phyloP scores from a whole-genome alignment of 1,139 yeast genomes.

The Citeromyces hawaiiensis region DNA sequence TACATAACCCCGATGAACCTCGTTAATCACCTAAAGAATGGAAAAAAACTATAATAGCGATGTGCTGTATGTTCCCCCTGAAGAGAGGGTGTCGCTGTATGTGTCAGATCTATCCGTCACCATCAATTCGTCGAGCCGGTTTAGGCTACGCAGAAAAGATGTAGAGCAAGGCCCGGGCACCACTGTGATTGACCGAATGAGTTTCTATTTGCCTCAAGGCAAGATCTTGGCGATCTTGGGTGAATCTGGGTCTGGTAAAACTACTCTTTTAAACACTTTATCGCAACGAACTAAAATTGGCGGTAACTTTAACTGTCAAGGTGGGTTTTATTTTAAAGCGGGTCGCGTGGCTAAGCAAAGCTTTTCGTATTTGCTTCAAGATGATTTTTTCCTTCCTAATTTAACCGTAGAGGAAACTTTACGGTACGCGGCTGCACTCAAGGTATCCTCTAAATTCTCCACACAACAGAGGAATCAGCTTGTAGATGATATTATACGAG shows the following conservation, averaged over 20 bases:
- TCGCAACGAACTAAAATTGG: conserved; percentile 39
- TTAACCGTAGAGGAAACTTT: conserved; percentile 54
- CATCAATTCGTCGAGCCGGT: background rate
- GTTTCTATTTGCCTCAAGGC: conserved; percentile 34
- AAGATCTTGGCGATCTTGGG: conserved; percentile 55
- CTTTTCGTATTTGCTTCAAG: conserved; percentile 59
- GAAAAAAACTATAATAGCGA: background rate
- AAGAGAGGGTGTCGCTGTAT: conserved; percentile 10
- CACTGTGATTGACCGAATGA: conserved; percentile 21
- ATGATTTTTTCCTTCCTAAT: conserved; percentile 53
- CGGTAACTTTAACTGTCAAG: conserved; percentile 21
- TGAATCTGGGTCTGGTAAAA: conserved; percentile 72
- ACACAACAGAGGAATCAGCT: conserved; percentile 21
- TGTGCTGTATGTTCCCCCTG: conserved; percentile 7
- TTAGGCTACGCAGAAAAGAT: background rate
- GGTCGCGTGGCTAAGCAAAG: conserved; percentile 17
- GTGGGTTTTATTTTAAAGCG: conserved; percentile 15
- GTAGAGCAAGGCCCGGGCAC: conserved; percentile 3
- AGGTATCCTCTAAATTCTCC: conserved; percentile 26
- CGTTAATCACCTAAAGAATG: background rate
- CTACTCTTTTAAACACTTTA: conserved; percentile 56
- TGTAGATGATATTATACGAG: conserved; percentile 30
- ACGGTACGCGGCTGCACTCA: conserved; percentile 48
- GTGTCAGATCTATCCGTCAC: conserved; percentile 11
- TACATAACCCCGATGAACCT: too few species aligned